Conservation (phyloP, 495 filamentous ascomycete species). For the Annulohypoxylon moriforme region DNA sequence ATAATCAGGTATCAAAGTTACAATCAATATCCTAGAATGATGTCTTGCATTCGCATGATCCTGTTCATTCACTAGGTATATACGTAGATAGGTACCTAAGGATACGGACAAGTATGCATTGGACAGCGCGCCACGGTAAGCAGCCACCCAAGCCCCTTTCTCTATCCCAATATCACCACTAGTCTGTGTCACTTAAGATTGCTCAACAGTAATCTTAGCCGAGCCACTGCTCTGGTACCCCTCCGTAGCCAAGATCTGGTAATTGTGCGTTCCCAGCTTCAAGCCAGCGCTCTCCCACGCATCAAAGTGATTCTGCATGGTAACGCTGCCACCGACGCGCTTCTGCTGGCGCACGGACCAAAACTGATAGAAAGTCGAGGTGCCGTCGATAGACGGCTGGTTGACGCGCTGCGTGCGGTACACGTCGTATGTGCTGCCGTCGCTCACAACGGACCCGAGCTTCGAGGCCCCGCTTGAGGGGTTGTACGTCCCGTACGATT, state of each 20-base stretch:
- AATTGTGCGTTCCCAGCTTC: slow-evolving; percentile 65
- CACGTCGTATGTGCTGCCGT: slow-evolving; percentile 74
- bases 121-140: no score
- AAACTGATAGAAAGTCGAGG: slow-evolving; percentile 67
- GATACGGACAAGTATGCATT: no score
- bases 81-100: background rate
- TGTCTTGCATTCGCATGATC: no score
- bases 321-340: slow-evolving; percentile 62
- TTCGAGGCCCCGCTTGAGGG: slow-evolving; percentile 59
- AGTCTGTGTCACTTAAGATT: slow-evolving; percentile 16
- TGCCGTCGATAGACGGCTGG: slow-evolving; percentile 68
- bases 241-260: slow-evolving; percentile 70
- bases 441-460: slow-evolving; percentile 66
- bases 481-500: slow-evolving; percentile 67
- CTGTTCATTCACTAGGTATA: no score
- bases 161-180: background rate
- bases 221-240: slow-evolving; percentile 62
- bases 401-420: slow-evolving; percentile 68
- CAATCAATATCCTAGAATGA: no score
- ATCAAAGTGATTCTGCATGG: slow-evolving; percentile 69
- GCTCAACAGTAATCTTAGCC: slow-evolving; percentile 52
- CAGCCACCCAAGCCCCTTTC: slow-evolving; percentile 11
- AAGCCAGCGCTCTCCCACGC: slow-evolving; percentile 67
- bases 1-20: no score
- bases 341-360: slow-evolving; percentile 64